Base-by-base conservation (phyloP, 176 grass and related monocot genomes). In the Oryza glumipatula region DNA sequence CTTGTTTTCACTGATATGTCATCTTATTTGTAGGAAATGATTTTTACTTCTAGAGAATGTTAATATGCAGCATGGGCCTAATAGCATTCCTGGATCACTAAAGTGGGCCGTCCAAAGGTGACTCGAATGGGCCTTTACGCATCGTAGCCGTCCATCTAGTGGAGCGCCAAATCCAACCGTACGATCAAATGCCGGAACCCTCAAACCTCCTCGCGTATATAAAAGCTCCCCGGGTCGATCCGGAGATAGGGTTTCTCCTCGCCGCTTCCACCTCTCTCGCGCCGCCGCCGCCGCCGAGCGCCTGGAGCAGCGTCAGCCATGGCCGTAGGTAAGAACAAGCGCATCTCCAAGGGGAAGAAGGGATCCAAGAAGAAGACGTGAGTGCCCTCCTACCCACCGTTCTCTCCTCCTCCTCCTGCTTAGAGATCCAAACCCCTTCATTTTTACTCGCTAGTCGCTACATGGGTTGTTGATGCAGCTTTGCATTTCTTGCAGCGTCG, bases 311-410 rank as follows among this genome's bases (percentile, higher is more conserved):
- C 76, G 9, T 60, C 71, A 47, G 24, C 65, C 65, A 91, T 91
- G 89, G 89, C 85, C 2, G 85, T 87, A 48, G 94, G 96, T 0
- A 98, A 95, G 88, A 98, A 98, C 93, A 95, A 98, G 89, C 45
- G 96, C 68, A 98, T 98, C 72, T 92, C 88, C 61, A 95, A 98
- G 86, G 93, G 96, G 0, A 92, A 93, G 83, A 98, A 98, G 83
- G 95, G 95, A 2, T 86, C 87, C 0, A 98, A 98, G 89, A 98
- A 98, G 81, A 98, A 98, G 87, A 87, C 46, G 96, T 98, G 79
- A 70, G 93, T 8, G 9, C 23, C 15, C n/a, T 9, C 39, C 0
- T 17, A 3, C 58, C 17, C 14, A 3, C 13, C 17, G 6, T 52
- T 52, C 38, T 35, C 51, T 30, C 67, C 4, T 1, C 67, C 3